phyloP scores from a whole-genome alignment of 805 yeast species.

The Priceomyces castillae region DNA sequence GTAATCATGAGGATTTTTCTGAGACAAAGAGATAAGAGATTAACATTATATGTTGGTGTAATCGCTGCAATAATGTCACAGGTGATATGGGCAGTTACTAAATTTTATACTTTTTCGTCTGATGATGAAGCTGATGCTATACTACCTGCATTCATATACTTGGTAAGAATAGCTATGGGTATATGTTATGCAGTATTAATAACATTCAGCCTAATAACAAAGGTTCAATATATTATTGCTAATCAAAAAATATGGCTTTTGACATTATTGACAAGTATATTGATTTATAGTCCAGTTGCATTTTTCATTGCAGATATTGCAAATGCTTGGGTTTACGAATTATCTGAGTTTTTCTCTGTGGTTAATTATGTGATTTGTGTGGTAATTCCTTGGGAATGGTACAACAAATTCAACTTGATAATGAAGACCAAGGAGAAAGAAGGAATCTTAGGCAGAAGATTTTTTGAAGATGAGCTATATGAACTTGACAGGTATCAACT shows the following conservation, averaged over 20 bases:
- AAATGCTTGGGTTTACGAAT: conserved; percentile 68
- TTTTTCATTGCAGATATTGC: conserved; percentile 77
- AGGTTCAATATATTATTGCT: conserved; percentile 48
- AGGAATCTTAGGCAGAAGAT: conserved; percentile 71
- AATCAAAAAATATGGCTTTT: conserved; percentile 50
- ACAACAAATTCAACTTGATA: conserved; percentile 58
- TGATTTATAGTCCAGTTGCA: conserved; percentile 60
- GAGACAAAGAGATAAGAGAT: conserved; percentile 64
- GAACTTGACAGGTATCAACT: conserved; percentile 40
- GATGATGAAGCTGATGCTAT: conserved; percentile 52
- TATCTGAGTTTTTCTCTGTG: conserved; percentile 71
- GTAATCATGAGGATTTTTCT: conserved; percentile 65
- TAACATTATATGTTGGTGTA: conserved; percentile 58
- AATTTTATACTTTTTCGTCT: conserved; percentile 38
- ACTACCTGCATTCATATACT: conserved; percentile 70
- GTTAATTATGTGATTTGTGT: conserved; percentile 70
- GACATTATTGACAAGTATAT: conserved; percentile 53
- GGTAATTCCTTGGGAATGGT: conserved; percentile 84
- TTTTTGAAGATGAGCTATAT: conserved; percentile 64
- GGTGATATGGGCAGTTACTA: conserved; percentile 67
- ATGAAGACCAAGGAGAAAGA: conserved; percentile 62
- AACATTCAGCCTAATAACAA: conserved; percentile 51
- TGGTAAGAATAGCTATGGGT: conserved; percentile 68
- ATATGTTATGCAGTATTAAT: conserved; percentile 66
- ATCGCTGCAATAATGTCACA: conserved; percentile 54